Conservation (phyloP, 2,329 filamentous ascomycete species). For the Penicillium sp. region DNA sequence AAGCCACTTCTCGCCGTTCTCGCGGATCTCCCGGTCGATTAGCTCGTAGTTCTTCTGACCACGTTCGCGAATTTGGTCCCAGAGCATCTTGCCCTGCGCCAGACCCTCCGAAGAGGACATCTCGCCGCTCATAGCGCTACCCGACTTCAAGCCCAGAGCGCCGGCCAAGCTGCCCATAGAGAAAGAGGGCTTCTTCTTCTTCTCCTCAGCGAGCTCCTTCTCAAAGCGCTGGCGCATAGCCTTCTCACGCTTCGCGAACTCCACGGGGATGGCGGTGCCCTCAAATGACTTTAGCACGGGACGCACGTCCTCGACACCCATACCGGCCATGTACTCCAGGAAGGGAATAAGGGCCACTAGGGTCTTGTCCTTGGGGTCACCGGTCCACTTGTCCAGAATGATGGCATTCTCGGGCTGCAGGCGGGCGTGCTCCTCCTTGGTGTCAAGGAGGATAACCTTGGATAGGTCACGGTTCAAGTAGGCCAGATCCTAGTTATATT, state of each 20-base stretch:
- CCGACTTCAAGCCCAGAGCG: constrained; percentile 72
- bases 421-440: constrained; percentile 72
- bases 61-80: constrained; percentile 87
- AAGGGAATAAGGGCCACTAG: constrained; percentile 90
- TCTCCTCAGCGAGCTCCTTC: constrained; percentile 66
- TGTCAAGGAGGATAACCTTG: constrained; percentile 93
- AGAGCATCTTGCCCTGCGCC: constrained; percentile 92
- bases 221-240: constrained; percentile 80
- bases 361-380: constrained; percentile 74
- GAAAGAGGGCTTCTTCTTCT: constrained; percentile 55
- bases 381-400: constrained; percentile 83
- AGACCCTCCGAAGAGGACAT: constrained; percentile 69
- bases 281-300: constrained; percentile 83
- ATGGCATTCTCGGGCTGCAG: constrained; percentile 97
- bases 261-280: constrained; percentile 79
- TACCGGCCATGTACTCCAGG: constrained; percentile 93
- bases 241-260: constrained; percentile 85
- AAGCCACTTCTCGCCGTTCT: constrained; percentile 92
- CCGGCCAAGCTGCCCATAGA: constrained; percentile 66
- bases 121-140: constrained; percentile 61
- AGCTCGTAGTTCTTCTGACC: constrained; percentile 86
- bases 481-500: constrained; percentile 68
- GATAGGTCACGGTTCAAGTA: constrained; percentile 94
- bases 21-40: constrained; percentile 83
- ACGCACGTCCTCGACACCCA: constrained; percentile 84